These are phyloP conservation scores for Capsella rubella DNA, from an alignment of 441 rosid species.

Conservation along the genomic window DNA sequence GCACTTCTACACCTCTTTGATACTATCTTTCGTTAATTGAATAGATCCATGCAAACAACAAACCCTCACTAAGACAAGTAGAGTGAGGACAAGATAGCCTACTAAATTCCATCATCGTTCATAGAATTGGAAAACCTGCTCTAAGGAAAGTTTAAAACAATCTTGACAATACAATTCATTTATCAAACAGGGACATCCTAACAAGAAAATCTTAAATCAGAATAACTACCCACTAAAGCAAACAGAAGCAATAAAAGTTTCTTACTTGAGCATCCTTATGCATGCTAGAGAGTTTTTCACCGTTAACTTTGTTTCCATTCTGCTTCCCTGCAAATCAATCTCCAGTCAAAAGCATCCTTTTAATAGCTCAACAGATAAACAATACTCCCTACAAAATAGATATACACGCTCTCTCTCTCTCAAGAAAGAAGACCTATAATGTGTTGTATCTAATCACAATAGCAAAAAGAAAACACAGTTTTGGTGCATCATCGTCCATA, in stretches of 20 bases:
- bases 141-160: not conserved
- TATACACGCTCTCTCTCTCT: not conserved
- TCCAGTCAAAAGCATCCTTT: not conserved
- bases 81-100: not conserved
- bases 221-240: constrained; percentile 15
- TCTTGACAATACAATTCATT: not conserved
- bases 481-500: constrained; percentile 20
- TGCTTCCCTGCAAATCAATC: constrained; percentile 48
- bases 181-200: constrained; percentile 7
- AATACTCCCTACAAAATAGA: constrained; percentile 1
- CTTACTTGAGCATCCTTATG: constrained; percentile 49
- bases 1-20: not conserved
- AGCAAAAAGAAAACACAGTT: constrained; percentile 4
- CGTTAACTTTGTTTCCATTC: constrained; percentile 45
- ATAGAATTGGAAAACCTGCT: not conserved
- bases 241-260: constrained; percentile 13
- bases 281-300: constrained; percentile 43
- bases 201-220: constrained; percentile 3
- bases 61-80: not conserved
- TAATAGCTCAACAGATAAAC: constrained; percentile 9
- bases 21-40: not conserved
- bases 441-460: not conserved
- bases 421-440: not conserved
- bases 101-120: constrained; percentile 13
- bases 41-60: constrained; percentile 17